These are phyloP conservation scores for Rubroshorea leprosula DNA, from an alignment of 345 rosid species.

Conservation along the genomic window DNA sequence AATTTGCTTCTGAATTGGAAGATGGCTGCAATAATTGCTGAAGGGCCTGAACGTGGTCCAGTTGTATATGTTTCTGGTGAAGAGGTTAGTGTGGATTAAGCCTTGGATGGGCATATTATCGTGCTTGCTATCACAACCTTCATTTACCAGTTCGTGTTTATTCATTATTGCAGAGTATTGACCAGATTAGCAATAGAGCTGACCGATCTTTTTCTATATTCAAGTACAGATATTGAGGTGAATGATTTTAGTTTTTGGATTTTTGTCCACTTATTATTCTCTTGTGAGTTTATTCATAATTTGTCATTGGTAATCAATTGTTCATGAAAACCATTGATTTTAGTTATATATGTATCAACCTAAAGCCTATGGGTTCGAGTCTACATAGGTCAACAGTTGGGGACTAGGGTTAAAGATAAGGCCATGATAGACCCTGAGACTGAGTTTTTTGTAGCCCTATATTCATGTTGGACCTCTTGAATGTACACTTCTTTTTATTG, in stretches of 20 bases:
- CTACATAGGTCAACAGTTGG: no score
- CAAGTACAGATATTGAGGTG: slow-evolving; percentile 88
- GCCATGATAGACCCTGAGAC: no score
- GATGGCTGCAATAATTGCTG: slow-evolving; percentile 70
- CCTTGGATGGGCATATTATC: not conserved
- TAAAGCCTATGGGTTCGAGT: no score
- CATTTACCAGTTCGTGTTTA: not conserved
- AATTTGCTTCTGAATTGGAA: slow-evolving; percentile 29
- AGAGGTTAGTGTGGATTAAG: slow-evolving; percentile 49
- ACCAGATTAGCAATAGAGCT: slow-evolving; percentile 86
- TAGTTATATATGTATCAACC: no score
- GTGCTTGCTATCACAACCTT: slow-evolving; percentile 7
- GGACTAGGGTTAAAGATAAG: no score
- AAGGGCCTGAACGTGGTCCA: slow-evolving; percentile 52
- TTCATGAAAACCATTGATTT: no score
- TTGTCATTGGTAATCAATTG: no score
- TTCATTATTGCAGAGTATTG: slow-evolving; percentile 61
- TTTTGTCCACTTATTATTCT: no score
- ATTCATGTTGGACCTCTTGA: no score
- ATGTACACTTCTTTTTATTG: no score
- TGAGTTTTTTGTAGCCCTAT: no score
- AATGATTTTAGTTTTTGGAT: not conserved
- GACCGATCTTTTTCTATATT: slow-evolving; percentile 77
- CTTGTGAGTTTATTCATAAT: no score
- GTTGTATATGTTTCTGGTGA: slow-evolving; percentile 89